Evolutionary conservation across 1,284 basidiomycete genomes (phyloP), one percentile per base, ranked within the genome.

Genomic region (Cutaneotrichosporon dermatis): DNA sequence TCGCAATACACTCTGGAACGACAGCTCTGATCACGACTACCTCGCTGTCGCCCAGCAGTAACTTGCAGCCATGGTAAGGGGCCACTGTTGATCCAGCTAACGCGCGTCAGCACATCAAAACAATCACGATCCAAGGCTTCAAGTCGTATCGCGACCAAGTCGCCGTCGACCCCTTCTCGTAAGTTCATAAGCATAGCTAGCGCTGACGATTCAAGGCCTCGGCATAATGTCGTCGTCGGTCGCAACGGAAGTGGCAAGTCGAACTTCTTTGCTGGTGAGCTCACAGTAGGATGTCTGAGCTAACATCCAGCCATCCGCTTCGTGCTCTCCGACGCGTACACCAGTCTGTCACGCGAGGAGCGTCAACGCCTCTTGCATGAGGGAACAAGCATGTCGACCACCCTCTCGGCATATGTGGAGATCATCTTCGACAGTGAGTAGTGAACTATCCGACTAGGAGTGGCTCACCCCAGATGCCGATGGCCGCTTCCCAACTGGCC

Each of bases 321-420:
- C 71, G 95, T 99, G 3, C 83, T 99, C 6, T 94, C 92, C 6
- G 96, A 99, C 80, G 93, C 94, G 34, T 98, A 99, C 73, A 94
- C 92, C 0, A 94, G 91, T 42, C 89, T 99, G 87, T 87, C 88
- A 9, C 84, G 91, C 51, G 93, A 98, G 73, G 95, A 98, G 77
- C 85, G 95, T 13, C 90, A 93, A 71, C 84, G 90, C 0, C 83
- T 99, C 6, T 80, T 99, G 5, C 95, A 98, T 70, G 95, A 98
- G 78, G 94, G 94, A 44, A 86, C 92, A 3, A 89, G 88, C 35
- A 87, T 88, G 16, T 86, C 89, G 0, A 89, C 90, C 1, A 98
- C 95, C 0, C 82, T 98, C 57, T 93, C 90, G 49, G 95, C 96
- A 3, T 99, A 88, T 71, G 93, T 94, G 83, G 79, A 81, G 77